Base-by-base conservation (phyloP, 345 rosid genomes). In the Citropsis articulata region DNA sequence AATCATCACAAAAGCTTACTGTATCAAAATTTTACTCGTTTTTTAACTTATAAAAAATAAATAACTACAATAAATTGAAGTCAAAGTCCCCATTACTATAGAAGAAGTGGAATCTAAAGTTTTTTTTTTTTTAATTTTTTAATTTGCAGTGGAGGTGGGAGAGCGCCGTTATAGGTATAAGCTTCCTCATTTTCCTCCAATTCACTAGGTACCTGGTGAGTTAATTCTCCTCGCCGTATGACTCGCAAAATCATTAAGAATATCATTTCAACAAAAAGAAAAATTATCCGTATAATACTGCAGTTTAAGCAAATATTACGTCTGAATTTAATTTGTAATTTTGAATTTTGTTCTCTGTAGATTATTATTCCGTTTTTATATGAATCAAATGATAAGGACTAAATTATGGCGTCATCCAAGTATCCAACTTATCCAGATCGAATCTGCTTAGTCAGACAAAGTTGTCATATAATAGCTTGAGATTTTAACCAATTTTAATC, bases 121-220 rank as follows among this genome's bases (percentile, higher is more conserved):
- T 24, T 16, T 18, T 33, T 25, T 27, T 16, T 25, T 28, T 16
- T 69, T 0, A 7, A 4, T 19, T 66, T 22, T 60, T 65, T 63
- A 65, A 45, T 10, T 45, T 45, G 16, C 94, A 95, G 98, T 90
- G 89, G 95, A 85, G 65, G 35, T 95, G 98, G 98, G 85, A 92
- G 69, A 87, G 90, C 74, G 89, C 90, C 35, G 62, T 93, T n/a
- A 85, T 93, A 1, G 98, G 97, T 6, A 19, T 89, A 22, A 27
- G 80, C 81, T 93, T 92, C 84, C 94, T 95, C 28, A 14, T 30
- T 24, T 93, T 95, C 75, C 95, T 95, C 18, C 92, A 90, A 57
- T 66, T 88, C 79, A 83, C 95, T 79, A 87, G 95, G 56, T 88
- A 75, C 73, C 13, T 95, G 81, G 98, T 95, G 77, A 87, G 85